phyloP scores from a whole-genome alignment of 2,329 filamentous ascomycete species.

The Endoconidiophora polonica region DNA sequence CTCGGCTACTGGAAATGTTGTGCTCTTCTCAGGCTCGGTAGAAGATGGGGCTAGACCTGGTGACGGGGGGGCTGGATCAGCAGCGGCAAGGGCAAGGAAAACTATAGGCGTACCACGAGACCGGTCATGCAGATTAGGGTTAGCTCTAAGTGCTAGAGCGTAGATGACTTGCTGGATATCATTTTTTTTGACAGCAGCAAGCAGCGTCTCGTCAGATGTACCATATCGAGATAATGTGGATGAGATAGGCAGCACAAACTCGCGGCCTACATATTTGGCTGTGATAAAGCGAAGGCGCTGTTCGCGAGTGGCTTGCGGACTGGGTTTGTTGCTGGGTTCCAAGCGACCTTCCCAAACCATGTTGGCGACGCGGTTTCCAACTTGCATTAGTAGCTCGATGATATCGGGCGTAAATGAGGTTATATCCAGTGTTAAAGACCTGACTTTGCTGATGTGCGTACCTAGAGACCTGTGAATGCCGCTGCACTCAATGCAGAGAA shows the following conservation, averaged over 20 bases:
- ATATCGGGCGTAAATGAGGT: conserved; percentile 95
- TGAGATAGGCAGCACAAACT: conserved; percentile 65
- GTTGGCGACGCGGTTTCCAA: conserved; percentile 90
- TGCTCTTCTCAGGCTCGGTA: conserved; percentile 31
- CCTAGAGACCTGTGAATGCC: conserved; percentile 92
- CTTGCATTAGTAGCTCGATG: conserved; percentile 75
- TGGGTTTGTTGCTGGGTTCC: conserved; percentile 56
- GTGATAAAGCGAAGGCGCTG: conserved; percentile 91
- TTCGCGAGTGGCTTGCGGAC: conserved; percentile 64
- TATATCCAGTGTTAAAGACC: conserved; percentile 86
- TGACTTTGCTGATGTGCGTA: conserved; percentile 94
- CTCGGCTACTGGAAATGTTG: conserved; percentile 78
- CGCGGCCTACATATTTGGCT: conserved; percentile 75
- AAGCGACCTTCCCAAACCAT: conserved; percentile 89
- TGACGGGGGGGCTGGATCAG: conserved; percentile 69
- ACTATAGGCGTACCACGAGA: conserved; percentile 78
- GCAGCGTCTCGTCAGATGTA: conserved; percentile 69
- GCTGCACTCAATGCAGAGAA: conserved; percentile 94
- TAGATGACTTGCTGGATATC: conserved; percentile 89
- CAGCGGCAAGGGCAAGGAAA: conserved; percentile 80
- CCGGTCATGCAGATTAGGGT: conserved; percentile 71
- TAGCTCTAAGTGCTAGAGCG: conserved; percentile 69
- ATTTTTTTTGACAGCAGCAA: conserved; percentile 90
- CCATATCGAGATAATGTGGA: conserved; percentile 57
- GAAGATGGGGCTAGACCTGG: conserved; percentile 26